phyloP scores from a whole-genome alignment of 495 filamentous ascomycete species.

The Neurospora pannonica region DNA sequence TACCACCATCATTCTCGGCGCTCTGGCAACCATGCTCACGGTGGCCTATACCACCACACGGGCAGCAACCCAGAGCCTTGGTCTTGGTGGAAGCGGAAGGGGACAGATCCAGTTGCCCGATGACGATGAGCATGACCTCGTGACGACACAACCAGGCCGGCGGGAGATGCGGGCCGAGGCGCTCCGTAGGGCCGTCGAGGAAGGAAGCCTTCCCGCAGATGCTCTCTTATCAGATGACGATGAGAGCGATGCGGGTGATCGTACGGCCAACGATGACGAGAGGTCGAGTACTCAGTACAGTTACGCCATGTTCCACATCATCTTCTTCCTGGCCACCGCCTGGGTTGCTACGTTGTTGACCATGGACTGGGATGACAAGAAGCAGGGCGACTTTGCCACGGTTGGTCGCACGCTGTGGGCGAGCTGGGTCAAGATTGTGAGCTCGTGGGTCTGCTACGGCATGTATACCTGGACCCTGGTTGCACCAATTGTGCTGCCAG shows the following conservation, averaged over 20 bases:
- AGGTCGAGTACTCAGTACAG: slow-evolving; percentile 84
- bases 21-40: slow-evolving; percentile 92
- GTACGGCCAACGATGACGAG: slow-evolving; percentile 74
- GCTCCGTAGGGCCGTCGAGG: slow-evolving; percentile 83
- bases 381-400: slow-evolving; percentile 66
- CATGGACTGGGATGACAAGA: slow-evolving; percentile 60
- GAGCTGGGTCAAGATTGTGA: slow-evolving; percentile 98
- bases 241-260: slow-evolving; percentile 52
- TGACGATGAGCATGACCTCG: slow-evolving; percentile 72
- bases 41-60: slow-evolving; percentile 96
- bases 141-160: slow-evolving; percentile 80
- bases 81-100: slow-evolving; percentile 56
- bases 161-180: slow-evolving; percentile 89
- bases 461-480: slow-evolving; percentile 91
- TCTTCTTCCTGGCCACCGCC: slow-evolving; percentile 90
- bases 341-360: slow-evolving; percentile 94
- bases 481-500: slow-evolving; percentile 77
- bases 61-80: slow-evolving; percentile 88
- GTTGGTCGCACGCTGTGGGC: slow-evolving; percentile 95
- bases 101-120: slow-evolving; percentile 42
- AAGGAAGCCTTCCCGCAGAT: slow-evolving; percentile 82
- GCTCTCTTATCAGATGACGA: slow-evolving; percentile 76
- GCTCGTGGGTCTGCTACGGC: slow-evolving; percentile 91
- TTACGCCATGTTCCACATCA: slow-evolving; percentile 93
- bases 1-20: slow-evolving; percentile 80